A percentile compares a stretch with the other conserved stretches of the same genome.
Conservation (phyloP, 139 green algal genomes). For the Closterium sp. region DNA sequence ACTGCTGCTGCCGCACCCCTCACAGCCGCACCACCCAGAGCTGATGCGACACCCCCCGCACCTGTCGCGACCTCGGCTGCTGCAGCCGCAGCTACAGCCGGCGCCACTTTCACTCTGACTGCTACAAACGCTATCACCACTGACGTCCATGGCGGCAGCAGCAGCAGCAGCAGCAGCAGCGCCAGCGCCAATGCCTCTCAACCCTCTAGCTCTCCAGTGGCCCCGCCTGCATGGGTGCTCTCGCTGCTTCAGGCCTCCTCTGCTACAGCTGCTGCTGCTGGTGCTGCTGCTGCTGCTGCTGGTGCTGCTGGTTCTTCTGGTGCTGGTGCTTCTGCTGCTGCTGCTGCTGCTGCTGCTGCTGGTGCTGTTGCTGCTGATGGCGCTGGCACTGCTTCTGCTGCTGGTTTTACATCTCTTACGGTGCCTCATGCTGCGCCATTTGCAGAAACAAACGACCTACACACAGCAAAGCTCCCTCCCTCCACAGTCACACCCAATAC, state of each 20-base stretch:
- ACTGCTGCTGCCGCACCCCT: too few species aligned
- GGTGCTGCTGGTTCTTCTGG: too few species aligned
- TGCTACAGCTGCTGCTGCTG: neutral
- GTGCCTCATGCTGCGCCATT: neutral
- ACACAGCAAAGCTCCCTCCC: neutral
- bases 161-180: too few species aligned
- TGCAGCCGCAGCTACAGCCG: neutral
- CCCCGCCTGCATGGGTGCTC: neutral
- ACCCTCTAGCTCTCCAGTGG: neutral
- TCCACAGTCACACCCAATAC: neutral
- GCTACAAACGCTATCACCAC: neutral
- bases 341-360: too few species aligned
- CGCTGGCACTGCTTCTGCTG: too few species aligned
- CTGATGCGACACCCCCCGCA: neutral
- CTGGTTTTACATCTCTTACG: neutral
- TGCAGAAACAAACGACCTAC: too few species aligned
- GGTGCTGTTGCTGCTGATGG: too few species aligned
- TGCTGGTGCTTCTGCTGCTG: too few species aligned
- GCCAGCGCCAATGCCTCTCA: neutral
- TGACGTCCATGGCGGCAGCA: neutral
- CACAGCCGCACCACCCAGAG: too few species aligned
- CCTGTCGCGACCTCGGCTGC: too few species aligned
- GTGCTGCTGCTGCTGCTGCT: neutral
- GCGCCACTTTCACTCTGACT: neutral
- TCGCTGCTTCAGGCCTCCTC: neutral